Base-by-base conservation (phyloP, 805 yeast species). In the Yarrowia osloensis region DNA sequence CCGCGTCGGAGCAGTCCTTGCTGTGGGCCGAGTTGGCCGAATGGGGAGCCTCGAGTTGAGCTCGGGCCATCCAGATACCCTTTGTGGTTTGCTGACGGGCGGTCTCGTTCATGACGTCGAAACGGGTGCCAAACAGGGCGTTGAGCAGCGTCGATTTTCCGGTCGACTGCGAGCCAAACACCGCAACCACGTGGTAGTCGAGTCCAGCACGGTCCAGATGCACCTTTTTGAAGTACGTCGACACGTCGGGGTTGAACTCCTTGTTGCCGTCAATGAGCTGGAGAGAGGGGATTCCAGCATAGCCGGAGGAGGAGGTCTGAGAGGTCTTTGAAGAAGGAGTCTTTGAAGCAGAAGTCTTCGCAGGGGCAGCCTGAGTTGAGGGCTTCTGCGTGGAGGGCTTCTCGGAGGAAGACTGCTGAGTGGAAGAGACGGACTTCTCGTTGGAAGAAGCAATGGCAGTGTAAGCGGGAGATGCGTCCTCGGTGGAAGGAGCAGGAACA, bases 161-260 rank as follows among this genome's bases (percentile, higher is more conserved):
- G 4, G 98, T 92, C 3, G 96, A 89, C 75, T 95, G 99, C 0
- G 97, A 91, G 5, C 99, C 99, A 81, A 95, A 95, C 42, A 95
- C 99, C 0, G 98, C 88, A 3, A 95, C 90, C 21, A 95, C 86
- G 76, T 95, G 97, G 79, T 94, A 93, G 71, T 88, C 82, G 67
- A 88, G 79, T 0, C 93, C 96, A 15, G 82, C 81, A 49, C 81
- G 81, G 52, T 73, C 73, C 29, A 72, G 68, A 31, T 79, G 73
- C 9, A 79, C 73, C 37, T 73, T 70, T 29, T 78, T 73, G 65
- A 84, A 76, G 72, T 76, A 81, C 4, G 72, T 67, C 21, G 73
- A 68, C 12, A 81, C 71, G 2, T 75, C 68, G 2, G 69, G 63
- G 70, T 81, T 84, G 81, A 87, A 88, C 42, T 73, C 70, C 73